phyloP scores from a whole-genome alignment of 129 eudicot species.

The Flaveria trinervia region DNA sequence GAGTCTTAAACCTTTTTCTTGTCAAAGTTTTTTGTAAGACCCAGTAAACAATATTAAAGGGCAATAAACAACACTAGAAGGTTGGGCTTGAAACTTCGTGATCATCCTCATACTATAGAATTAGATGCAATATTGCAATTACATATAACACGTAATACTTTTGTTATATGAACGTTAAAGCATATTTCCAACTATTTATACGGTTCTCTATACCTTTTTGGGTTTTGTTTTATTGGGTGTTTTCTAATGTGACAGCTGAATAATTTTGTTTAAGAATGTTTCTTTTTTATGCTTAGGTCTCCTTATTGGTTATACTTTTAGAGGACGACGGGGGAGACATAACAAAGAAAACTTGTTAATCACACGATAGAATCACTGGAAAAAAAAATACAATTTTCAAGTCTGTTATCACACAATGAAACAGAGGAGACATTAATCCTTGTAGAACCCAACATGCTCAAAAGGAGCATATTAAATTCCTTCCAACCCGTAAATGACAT shows the following conservation, averaged over 20 bases:
- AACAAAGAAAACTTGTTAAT: constrained; percentile 11
- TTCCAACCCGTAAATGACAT: constrained; percentile 13
- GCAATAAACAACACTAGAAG: no score
- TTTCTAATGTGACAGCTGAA: no score
- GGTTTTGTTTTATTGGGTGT: no score
- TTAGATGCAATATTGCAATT: no score
- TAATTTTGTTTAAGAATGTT: no score
- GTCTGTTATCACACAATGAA: constrained; percentile 36
- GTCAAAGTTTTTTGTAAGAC: not conserved
- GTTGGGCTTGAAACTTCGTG: no score
- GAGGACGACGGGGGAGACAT: not conserved
- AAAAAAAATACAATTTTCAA: constrained; percentile 29
- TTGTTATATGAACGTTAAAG: no score
- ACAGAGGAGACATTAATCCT: constrained; percentile 21
- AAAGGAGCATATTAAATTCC: constrained; percentile 7
- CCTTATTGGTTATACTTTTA: not conserved
- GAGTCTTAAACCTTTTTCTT: not conserved
- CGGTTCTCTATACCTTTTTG: no score
- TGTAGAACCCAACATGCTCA: constrained; percentile 24
- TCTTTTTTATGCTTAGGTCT: no score
- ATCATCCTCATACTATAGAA: no score
- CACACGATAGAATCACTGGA: constrained; percentile 32
- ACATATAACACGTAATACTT: not conserved
- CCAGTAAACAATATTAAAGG: no score
- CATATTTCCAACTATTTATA: no score